Percentiles rank a stretch among this genome's conserved stretches.
These are phyloP conservation scores for Quillaja saponaria DNA, from an alignment of 306 rosid genomes.

Conservation along the genomic window DNA sequence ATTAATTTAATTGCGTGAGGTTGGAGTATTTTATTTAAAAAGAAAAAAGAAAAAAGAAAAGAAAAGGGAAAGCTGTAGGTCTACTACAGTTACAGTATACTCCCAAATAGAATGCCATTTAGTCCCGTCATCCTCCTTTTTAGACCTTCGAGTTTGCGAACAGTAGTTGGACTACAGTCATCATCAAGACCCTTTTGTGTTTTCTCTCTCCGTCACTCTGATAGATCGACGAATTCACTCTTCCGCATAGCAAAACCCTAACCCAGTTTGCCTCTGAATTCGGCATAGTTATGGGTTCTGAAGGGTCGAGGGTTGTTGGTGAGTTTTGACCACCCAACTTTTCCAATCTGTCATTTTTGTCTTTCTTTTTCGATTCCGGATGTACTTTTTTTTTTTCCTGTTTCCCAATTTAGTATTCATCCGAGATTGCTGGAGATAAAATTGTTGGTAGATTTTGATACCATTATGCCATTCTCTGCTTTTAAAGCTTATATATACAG, in stretches of 20 bases:
- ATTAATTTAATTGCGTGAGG: no score
- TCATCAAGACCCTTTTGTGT: slow-evolving; percentile 1
- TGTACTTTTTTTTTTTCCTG: neutral
- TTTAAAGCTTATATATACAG: neutral
- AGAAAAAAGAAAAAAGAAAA: no score
- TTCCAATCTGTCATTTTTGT: neutral
- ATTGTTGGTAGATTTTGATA: no score
- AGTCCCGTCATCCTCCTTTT: neutral
- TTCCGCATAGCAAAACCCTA: slow-evolving; percentile 44
- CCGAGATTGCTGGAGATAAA: neutral
- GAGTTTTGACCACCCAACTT: slow-evolving; percentile 28
- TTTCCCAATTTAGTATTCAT: no score
- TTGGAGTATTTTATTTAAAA: no score
- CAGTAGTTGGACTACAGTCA: slow-evolving; percentile 30
- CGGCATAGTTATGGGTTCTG: slow-evolving; percentile 63
- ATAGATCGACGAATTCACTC: slow-evolving; percentile 27
- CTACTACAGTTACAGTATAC: no score
- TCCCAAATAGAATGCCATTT: neutral
- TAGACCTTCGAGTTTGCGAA: slow-evolving; percentile 11
- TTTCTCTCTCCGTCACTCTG: slow-evolving; percentile 12
- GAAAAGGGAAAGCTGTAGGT: no score
- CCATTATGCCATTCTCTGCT: neutral
- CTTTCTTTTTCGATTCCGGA: neutral
- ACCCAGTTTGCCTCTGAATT: slow-evolving; percentile 21
- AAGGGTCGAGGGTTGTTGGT: slow-evolving; percentile 84